Evolutionary conservation across 2,329 filamentous ascomycete genomes (phyloP).

Genomic region (Penicillium sumatraense): DNA sequence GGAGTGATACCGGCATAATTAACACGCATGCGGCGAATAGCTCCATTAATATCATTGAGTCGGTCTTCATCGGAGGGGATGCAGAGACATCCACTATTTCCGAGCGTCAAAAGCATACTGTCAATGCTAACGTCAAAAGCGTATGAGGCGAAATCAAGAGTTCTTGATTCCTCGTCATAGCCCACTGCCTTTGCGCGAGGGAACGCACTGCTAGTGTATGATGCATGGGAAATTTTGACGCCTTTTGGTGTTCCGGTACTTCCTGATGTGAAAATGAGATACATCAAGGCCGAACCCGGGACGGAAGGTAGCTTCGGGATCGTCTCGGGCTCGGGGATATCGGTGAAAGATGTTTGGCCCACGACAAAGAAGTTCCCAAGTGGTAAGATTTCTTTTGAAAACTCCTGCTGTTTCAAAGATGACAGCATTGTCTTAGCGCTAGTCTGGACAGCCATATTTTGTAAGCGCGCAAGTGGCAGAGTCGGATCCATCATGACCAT

Average conservation of each 20-base stretch:
- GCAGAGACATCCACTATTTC: conserved; percentile 63
- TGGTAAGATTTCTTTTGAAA: conserved; percentile 39
- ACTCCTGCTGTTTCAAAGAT: conserved; percentile 33
- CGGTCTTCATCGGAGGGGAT: conserved; percentile 58
- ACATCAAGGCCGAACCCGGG: conserved; percentile 51
- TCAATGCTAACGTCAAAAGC: conserved; percentile 59
- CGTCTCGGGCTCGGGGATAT: conserved; percentile 12
- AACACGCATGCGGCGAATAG: conserved; percentile 56
- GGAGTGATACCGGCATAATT: conserved; percentile 65
- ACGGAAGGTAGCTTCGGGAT: conserved; percentile 26
- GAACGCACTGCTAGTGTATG: conserved; percentile 61
- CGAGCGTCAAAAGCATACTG: conserved; percentile 60
- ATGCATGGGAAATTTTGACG: conserved; percentile 64
- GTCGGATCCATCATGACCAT: conserved; percentile 40
- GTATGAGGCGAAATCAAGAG: conserved; percentile 64
- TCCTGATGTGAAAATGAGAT: conserved; percentile 64
- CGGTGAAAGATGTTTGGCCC: conserved; percentile 28
- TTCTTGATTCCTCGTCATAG: conserved; percentile 58
- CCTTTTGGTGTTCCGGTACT: conserved; percentile 60
- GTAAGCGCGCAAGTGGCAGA: conserved; percentile 37
- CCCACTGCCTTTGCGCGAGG: conserved; percentile 58
- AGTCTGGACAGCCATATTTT: conserved; percentile 38
- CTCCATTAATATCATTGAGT: conserved; percentile 54
- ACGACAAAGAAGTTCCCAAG: conserved; percentile 32
- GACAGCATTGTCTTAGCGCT: conserved; percentile 34